Evolutionary conservation across 164 flowering plant species (phyloP), one percentile per base, ranked within the genome.

Genomic region (Brasenia schreberi): DNA sequence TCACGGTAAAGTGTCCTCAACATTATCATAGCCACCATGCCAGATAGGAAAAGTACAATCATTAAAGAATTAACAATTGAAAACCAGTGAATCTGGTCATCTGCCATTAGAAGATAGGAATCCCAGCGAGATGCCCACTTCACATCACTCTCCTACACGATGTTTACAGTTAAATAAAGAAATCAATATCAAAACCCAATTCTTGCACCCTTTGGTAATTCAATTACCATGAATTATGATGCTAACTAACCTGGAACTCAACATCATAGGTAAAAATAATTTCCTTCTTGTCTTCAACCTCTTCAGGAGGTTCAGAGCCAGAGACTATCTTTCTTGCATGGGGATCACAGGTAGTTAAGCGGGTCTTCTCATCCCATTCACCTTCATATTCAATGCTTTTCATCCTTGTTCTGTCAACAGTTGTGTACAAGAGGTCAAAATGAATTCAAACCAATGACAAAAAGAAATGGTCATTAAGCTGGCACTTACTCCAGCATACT

Each of bases 351-450:
- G 96, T 87, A 42, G 78, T 79, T 68, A 93, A 71, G 18, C 92
- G 86, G 53, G 72, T 82, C 59, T 85, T 84, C 64, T 81, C 84
- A 67, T 71, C 77, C 98, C 97, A 93, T 43, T 77, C 70, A 16
- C 96, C 97, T 16, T 87, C 97, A 75, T 85, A 90, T 60, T 80
- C 86, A 94, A 80, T 86, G 80, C 68, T 83, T 91, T 69, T 87
- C 88, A 7, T 89, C 97, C 77, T 86, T 87, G 83, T 71, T 85
- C 98, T 93, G 39, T 33, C 39, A 33, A 33, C 39, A 33, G 39
- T 33, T 33, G 39, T 33, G 39, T 33, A 33, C 39, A 33, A 33
- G 39, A 33, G 39, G 39, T 33, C 39, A 33, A 33, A 33, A 33
- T 33, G 39, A 33, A 62, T 42, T 62, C 39, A 42, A 62, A 6